Percentiles rank a stretch among this genome's conserved stretches.
These are phyloP conservation scores for Sideroxylon spinosum DNA, from an alignment of 179 eudicot genomes.

Conservation along the genomic window DNA sequence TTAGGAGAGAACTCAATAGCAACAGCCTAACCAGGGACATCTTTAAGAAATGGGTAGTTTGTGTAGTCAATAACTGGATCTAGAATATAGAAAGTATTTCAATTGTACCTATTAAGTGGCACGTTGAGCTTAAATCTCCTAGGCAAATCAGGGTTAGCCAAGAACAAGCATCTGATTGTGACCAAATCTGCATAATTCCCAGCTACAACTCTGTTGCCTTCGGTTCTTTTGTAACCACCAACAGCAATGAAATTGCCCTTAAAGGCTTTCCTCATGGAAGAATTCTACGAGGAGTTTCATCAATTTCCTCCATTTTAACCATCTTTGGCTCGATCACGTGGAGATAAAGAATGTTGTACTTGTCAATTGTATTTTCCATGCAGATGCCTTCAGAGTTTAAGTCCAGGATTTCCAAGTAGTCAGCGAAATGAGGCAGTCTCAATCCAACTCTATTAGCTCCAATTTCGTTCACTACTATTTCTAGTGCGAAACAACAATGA, in stretches of 20 bases:
- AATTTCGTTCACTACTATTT: slow-evolving; percentile 25
- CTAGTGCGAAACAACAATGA: slow-evolving; percentile 22
- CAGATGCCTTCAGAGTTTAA: slow-evolving; percentile 19
- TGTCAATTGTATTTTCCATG: slow-evolving; percentile 24
- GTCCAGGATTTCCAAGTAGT: slow-evolving; percentile 11
- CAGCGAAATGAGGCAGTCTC: slow-evolving; percentile 17
- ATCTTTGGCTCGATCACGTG: slow-evolving; percentile 24
- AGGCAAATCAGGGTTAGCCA: slow-evolving; percentile 21
- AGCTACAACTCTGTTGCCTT: slow-evolving; percentile 17
- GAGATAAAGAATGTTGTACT: slow-evolving; percentile 14
- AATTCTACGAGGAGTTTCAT: slow-evolving; percentile 10
- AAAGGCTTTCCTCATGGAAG: slow-evolving; percentile 25
- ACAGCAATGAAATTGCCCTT: slow-evolving; percentile 21
- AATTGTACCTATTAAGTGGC: slow-evolving; percentile 5
- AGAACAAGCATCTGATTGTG: slow-evolving; percentile 14
- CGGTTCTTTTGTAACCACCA: slow-evolving; percentile 19
- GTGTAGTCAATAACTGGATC: slow-evolving; percentile 15
- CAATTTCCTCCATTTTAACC: not conserved
- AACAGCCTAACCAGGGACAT: not conserved
- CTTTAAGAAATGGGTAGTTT: slow-evolving; percentile 14
- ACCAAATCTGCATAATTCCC: slow-evolving; percentile 19
- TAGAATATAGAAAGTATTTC: not conserved
- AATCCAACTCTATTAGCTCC: slow-evolving; percentile 27
- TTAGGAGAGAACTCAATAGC: not conserved
- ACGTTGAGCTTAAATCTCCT: slow-evolving; percentile 6